These are phyloP conservation scores for Coccomyxa subellipsoidea DNA, from an alignment of 163 green algal species.

Conservation along the genomic window DNA sequence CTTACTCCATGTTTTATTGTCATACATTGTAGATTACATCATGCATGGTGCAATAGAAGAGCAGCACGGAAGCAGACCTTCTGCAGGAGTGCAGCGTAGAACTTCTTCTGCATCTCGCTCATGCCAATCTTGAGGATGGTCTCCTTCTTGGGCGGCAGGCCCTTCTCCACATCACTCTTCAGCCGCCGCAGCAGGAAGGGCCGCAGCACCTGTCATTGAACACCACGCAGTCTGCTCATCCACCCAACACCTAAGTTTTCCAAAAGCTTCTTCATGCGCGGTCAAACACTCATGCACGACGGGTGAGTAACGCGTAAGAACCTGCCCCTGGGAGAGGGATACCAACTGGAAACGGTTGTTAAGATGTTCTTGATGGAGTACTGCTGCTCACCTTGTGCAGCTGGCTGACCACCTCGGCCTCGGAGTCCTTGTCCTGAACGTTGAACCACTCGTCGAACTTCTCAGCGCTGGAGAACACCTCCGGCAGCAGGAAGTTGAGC, in stretches of 20 bases:
- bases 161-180: conserved; percentile 97
- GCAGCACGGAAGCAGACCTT: conserved; percentile 59
- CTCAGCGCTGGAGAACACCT: conserved; percentile 91
- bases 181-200: conserved; percentile 98
- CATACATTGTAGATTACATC: neutral
- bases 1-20: neutral
- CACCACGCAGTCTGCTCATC: neutral
- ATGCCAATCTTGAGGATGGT: conserved; percentile 99
- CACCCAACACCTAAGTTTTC: neutral
- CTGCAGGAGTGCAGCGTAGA: conserved; percentile 89
- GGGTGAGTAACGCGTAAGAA: too few species aligned
- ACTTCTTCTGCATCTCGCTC: conserved; percentile 94
- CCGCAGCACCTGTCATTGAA: conserved; percentile 76
- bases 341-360: too few species aligned
- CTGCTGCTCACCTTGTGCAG: conserved; percentile 89
- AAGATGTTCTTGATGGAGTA: too few species aligned
- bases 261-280: neutral
- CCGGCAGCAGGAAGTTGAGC: conserved; percentile 96
- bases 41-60: neutral
- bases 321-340: too few species aligned
- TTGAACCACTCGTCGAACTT: conserved; percentile 99
- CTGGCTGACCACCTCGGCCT: conserved; percentile 96
- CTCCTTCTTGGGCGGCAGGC: conserved; percentile 96
- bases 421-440: conserved; percentile 75
- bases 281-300: too few species aligned